Evolutionary conservation across 768 basidiomycete genomes (phyloP), one percentile per base, ranked within the genome.

Genomic region (Boletus subparvulus): DNA sequence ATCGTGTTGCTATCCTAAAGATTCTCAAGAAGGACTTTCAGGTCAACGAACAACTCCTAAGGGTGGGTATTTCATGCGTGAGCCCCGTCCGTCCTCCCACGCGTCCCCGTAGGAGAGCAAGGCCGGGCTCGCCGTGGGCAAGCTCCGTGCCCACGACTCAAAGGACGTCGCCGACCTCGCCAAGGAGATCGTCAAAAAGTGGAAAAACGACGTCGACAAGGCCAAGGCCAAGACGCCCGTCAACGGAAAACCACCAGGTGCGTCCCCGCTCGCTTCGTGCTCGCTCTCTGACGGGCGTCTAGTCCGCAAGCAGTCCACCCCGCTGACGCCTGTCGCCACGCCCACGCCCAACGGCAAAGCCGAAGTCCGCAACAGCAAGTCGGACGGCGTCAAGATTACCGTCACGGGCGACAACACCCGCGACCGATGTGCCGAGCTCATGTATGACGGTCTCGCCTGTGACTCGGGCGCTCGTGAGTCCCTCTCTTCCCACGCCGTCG

Each of bases 121-220:
- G 73, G 89, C 87, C 4, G 94, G 94, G 47, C 75, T 96, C n/a
- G 90, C 92, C 0, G 92, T 97, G 3, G 92, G 93, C 50, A 95
- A 95, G 75, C 80, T 95, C 17, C 83, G 94, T 46, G 78, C 80
- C 32, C 88, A 94, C 71, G 75, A 81, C 1, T 76, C 81, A 13
- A 90, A 88, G 65, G 80, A 85, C 12, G 85, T 97, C 10, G 71
- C 91, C 9, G 89, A 92, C 61, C 76, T 90, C 7, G 92, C 94
- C 17, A 96, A 95, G 72, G 92, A 93, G 61, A 77, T 95, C 44
- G 94, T 97, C 47, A 91, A 86, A 73, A 89, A 87, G 66, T 97
- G 94, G 94, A 95, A 95, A 74, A 81, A 76, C 32, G 87, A 88
- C 58, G 94, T 96, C 35, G 92, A 94, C 56, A 85, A 84, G 65